Evolutionary conservation across 1,284 basidiomycete species (phyloP), one percentile per base, ranked within the genome.

Genomic region (Cutaneotrichosporon mucoides): DNA sequence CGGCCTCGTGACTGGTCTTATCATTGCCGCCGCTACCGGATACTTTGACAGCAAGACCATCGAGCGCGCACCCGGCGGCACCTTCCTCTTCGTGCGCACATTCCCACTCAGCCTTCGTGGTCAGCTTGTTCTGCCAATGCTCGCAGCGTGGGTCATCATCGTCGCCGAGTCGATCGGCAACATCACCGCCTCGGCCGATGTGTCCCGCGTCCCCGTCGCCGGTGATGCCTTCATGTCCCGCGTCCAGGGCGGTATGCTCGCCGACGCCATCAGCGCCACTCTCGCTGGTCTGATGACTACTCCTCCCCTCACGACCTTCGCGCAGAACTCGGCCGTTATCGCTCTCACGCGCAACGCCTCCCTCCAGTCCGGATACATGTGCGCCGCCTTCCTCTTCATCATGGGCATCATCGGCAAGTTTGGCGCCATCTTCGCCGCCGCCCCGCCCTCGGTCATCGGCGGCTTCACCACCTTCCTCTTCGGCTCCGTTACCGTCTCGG

Each of bases 401-500:
- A 70, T 70, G 70, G 68, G 70, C 34, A 49, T 70, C 37, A 65
- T 69, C 16, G 69, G 67, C 43, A 70, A 70, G 51, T 68, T 72
- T 43, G 69, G 68, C 6, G 65, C 69, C 51, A 67, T 70, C 54
- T 72, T 70, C 51, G 68, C 68, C 15, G 69, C 68, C 15, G 64
- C 66, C 6, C 68, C 69, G 1, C 53, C 61, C 0, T 24, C 61
- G 5, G 66, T 68, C 40, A 68, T 67, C 53, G 67, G 66, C 35
- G 67, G 62, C 8, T 70, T 72, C 63, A 70, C 70, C 7, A 68
- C 66, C 5, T 73, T 78, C 63, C 66, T 79, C 13, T 79, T 80
- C 61, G 73, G 73, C 24, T 67, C 71, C 1, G 79, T 81, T 24
- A 71, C 74, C 7, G 68, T 70, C 12, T 88, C 87, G 0, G 90